Evolutionary conservation across 169 alveolate species (phyloP), one percentile per base, ranked within the genome.

Genomic region (Plasmodium knowlesi): DNA sequence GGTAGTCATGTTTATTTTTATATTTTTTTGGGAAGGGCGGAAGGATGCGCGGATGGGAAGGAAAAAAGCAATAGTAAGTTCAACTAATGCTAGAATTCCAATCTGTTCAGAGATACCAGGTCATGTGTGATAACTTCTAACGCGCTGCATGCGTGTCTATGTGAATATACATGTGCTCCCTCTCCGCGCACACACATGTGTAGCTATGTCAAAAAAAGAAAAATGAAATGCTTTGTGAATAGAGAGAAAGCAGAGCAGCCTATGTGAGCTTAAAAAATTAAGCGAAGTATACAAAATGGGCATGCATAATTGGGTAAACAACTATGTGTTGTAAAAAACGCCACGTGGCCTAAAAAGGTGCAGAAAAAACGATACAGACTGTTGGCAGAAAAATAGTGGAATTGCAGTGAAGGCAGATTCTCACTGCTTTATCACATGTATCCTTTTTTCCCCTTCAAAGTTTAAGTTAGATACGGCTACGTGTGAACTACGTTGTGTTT

Each of bases 1-100:
- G 2, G 34, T 53, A 30, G 70, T 71, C 92, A 83, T 83, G 72
- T 67, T 83, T 50, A 22, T 79, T 39, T 32, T 16, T 30, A 50
- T 22, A 14, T 50, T 32, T 73, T 19, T n/a, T n/a, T n/a, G n/a
- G n/a, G n/a, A n/a, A n/a, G n/a, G n/a, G 5, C 10, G 43, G 54
- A 43, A 22, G 22, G 14, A 32, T 32, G 39, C 1, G 39, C 39
- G 39, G 39, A 32, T 12, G 41, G 28, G 67, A 34, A 25, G 34
- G 19, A 61, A 61, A 61, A 61, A 61, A 6, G 34, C 16, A 61
- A 61, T 6, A 9, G 28, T 61, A 61, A 61, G 57, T 14, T 54
- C 39, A 14, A 16, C 46, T 41, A 41, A 1, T 22, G 37, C 22
- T 34, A 41, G 25, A 41, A 28, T 78, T 28, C 6, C 84, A 37